Evolutionary conservation across 2,329 filamentous ascomycete genomes (phyloP), one percentile per base, ranked within the genome.

Genomic region (Sclerotinia glacialis): DNA sequence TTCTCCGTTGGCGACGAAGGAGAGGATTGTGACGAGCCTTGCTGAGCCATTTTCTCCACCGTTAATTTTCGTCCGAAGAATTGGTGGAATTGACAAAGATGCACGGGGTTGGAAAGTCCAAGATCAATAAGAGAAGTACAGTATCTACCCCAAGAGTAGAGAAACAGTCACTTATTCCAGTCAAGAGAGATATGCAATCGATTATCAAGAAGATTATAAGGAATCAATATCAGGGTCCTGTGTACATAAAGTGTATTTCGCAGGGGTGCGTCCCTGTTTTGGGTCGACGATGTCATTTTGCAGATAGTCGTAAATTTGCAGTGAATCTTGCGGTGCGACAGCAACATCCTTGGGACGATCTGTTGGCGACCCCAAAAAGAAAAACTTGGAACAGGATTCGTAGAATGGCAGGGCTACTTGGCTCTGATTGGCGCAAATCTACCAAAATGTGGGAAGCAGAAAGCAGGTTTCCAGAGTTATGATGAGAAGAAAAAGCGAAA

Each of bases 1-100:
- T 73, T 74, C 8, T 71, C 67, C 47, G 70, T 72, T 47, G 69
- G 67, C 54, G 59, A 49, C 12, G 68, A 52, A 16, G 58, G 67
- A n/a, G 58, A 49, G 56, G 67, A 61, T 55, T 69, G 50, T 46
- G 64, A 66, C 18, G 64, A 34, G n/a, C 40, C 49, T 63, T 54
- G 60, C 26, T 60, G 66, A 68, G 67, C 68, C 66, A 68, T 67
- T 55, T 44, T 31, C 18, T 5, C 37, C 23, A 47, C 23, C 53
- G 5, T 26, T 62, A 31, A 42, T 40, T 40, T 7, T 50, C 26
- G 44, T 3, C 37, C 34, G n/a, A 37, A 8, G 28, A 26, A 5
- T 14, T 61, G 44, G 28, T 12, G 16, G 1, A 37, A 26, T 49
- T 40, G 58, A 26, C 2, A 23, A 37, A 44, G 23, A 40, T 40